Evolutionary conservation across 2,329 filamentous ascomycete genomes (phyloP), one percentile per base, ranked within the genome.

Genomic region (Rhynchosporium graminicola): DNA sequence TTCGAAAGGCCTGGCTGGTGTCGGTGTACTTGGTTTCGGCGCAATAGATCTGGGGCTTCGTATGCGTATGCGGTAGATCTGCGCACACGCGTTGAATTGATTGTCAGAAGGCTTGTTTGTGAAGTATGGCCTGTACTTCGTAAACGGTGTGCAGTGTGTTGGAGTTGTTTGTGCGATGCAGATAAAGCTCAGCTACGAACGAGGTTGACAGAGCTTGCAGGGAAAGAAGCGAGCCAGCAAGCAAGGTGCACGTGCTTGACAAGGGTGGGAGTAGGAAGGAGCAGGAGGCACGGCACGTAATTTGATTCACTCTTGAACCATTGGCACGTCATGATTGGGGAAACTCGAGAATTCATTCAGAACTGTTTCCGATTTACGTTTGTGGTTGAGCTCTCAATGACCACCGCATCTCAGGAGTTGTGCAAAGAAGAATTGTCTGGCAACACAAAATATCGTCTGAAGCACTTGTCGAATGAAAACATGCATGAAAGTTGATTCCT

Each of bases 61-160:
- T 54, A 26, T 57, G 59, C 50, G 47, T 52, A 43, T 26, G 13
- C 59, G 60, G 65, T 58, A 60, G 57, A 12, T 15, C 58, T 63
- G 48, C 61, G 62, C 61, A 63, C 61, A 63, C 61, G 48, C 43
- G 60, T 66, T 20, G 62, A 67, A 65, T 68, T 68, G 65, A 46
- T 43, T 28, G 46, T 58, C 46, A 43, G 45, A 43, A 8, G 33
- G 20, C 46, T 20, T 38, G 46, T 26, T 40, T 20, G 45, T 31
- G 47, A 31, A 20, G 45, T 59, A 50, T n/a, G 33, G 45, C 28
- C 42, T 47, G n/a, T 46, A 57, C 20, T 20, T 20, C 20, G 20
- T 20, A 20, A 1, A 20, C 20, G 20, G 20, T 20, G 20, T 59
- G 33, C 48, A 46, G 56, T 64, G 40, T 43, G 43, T 15, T 58